These are phyloP conservation scores for Phytophthora rubi DNA, from an alignment of 352 stramenopile species.

Conservation along the genomic window DNA sequence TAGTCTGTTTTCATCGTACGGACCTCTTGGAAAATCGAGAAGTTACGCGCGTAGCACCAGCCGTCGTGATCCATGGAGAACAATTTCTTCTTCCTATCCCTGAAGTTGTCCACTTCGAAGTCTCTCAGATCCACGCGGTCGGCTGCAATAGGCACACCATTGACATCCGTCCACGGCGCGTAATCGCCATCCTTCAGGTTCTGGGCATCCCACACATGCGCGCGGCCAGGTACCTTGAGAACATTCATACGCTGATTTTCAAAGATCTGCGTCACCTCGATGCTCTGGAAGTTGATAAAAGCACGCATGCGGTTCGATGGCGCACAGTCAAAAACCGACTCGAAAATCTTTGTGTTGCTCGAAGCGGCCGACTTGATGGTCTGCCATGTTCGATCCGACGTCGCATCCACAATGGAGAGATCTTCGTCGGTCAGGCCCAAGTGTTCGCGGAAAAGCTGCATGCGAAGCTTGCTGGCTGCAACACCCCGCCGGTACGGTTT, in stretches of 20 bases:
- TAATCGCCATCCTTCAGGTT: slow-evolving; percentile 88
- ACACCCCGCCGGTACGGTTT: slow-evolving; percentile 68
- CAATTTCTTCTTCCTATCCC: slow-evolving; percentile 81
- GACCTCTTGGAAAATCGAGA: slow-evolving; percentile 88
- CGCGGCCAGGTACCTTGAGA: slow-evolving; percentile 62
- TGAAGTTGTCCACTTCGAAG: slow-evolving; percentile 80
- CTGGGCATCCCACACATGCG: slow-evolving; percentile 74
- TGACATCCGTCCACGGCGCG: slow-evolving; percentile 86
- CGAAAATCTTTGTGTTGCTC: slow-evolving; percentile 83
- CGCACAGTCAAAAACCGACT: slow-evolving; percentile 84
- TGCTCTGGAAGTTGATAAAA: slow-evolving; percentile 80
- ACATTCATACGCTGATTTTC: slow-evolving; percentile 90
- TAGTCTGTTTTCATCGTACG: slow-evolving; percentile 80
- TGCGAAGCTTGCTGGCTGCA: slow-evolving; percentile 65
- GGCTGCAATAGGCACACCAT: slow-evolving; percentile 79
- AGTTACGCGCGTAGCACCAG: slow-evolving; percentile 89
- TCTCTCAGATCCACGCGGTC: slow-evolving; percentile 80
- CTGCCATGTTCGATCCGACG: slow-evolving; percentile 68
- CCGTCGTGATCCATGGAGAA: slow-evolving; percentile 89
- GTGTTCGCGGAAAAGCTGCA: slow-evolving; percentile 87
- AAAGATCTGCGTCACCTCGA: slow-evolving; percentile 86
- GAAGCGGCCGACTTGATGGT: slow-evolving; percentile 58
- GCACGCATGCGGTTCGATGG: slow-evolving; percentile 82
- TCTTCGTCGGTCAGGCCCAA: slow-evolving; percentile 73
- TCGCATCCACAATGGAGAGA: slow-evolving; percentile 58